Conservation (phyloP, 306 rosid genomes). For the Prosopis cineraria region DNA sequence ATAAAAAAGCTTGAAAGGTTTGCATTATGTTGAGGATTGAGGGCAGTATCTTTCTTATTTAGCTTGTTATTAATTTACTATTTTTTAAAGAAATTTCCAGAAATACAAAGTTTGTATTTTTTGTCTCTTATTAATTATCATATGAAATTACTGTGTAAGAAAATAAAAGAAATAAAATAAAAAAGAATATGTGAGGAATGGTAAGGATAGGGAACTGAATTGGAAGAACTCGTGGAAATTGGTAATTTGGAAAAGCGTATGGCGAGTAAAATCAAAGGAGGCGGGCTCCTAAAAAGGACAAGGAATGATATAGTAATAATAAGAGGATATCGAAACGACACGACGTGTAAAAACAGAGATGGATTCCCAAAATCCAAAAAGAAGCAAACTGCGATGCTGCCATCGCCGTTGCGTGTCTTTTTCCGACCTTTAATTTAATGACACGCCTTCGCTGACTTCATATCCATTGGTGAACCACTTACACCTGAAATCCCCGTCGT, state of each 20-base stretch:
- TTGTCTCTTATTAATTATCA: too few species aligned
- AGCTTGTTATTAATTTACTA: too few species aligned
- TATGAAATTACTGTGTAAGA: too few species aligned
- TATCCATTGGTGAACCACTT: background rate
- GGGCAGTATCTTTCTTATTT: too few species aligned
- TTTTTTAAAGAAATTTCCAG: too few species aligned
- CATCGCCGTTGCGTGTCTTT: conserved; percentile 1
- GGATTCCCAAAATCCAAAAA: background rate
- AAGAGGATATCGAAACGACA: conserved; percentile 1
- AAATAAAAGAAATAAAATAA: too few species aligned
- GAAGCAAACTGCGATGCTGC: background rate
- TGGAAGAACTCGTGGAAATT: background rate
- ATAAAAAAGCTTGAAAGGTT: too few species aligned
- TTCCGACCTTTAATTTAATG: background rate
- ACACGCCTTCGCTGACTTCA: background rate
- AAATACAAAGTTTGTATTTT: too few species aligned
- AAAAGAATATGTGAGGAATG: background rate
- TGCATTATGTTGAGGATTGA: too few species aligned
- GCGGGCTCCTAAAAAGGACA: background rate
- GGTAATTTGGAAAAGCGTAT: background rate
- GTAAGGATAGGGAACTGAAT: too few species aligned
- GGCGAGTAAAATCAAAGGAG: background rate
- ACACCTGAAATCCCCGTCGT: background rate
- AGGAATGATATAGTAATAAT: background rate
- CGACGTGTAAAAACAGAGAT: background rate